Percentiles rank a stretch among this genome's conserved stretches.
These are phyloP conservation scores for Mallotus japonicus DNA, from an alignment of 441 rosid genomes.

Conservation along the genomic window DNA sequence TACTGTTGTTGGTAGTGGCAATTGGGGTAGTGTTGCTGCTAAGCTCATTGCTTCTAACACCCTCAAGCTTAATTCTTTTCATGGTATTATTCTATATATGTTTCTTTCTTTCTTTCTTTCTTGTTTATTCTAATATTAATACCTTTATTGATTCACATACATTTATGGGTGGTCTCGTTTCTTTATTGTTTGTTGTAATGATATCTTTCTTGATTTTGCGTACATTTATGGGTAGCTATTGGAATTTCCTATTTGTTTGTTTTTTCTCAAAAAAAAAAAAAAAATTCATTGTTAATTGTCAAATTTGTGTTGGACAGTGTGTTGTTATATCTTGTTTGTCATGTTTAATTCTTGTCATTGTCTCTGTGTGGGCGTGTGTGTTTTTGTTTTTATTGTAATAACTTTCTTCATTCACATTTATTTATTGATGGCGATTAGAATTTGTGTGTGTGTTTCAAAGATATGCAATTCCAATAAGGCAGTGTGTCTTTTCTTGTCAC, in stretches of 20 bases:
- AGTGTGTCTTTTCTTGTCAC: background rate
- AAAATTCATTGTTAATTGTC: background rate
- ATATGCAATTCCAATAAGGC: background rate
- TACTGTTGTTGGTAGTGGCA: constrained; percentile 93
- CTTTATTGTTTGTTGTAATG: background rate
- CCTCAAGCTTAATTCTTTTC: constrained; percentile 66
- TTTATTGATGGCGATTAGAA: too few relatives aligned
- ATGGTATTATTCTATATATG: constrained; percentile 41
- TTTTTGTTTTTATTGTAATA: too few relatives aligned
- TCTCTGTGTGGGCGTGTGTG: too few relatives aligned
- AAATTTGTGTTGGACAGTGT: background rate
- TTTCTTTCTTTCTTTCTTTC: background rate
- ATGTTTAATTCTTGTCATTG: too few relatives aligned
- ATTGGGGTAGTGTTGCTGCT: constrained; percentile 98
- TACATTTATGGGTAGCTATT: background rate
- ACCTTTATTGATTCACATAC: background rate
- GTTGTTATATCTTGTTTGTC: background rate
- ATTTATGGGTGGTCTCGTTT: background rate
- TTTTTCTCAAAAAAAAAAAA: background rate
- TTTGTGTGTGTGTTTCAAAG: background rate
- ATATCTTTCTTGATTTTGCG: background rate
- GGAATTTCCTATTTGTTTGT: background rate
- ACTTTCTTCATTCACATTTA: too few relatives aligned
- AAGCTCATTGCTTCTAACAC: constrained; percentile 93
- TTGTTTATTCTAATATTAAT: background rate